phyloP scores from a whole-genome alignment of 2,329 filamentous ascomycete species.

The Juglanconis oblonga region DNA sequence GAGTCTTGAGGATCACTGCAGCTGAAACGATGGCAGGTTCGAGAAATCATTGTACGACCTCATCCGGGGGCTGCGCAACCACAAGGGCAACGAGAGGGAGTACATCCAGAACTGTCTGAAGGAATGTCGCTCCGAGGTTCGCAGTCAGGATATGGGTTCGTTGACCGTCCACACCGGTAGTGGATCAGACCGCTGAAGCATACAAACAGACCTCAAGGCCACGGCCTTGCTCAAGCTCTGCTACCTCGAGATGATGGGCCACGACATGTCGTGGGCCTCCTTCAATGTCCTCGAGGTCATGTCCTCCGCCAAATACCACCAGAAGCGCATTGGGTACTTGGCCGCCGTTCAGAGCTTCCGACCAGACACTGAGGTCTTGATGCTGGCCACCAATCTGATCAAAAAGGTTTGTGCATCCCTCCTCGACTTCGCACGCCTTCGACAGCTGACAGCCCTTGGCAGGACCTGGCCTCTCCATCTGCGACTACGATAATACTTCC shows the following conservation, averaged over 20 bases:
- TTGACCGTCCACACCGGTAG: slow-evolving; percentile 19
- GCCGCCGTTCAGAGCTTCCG: slow-evolving; percentile 95
- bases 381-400: slow-evolving; percentile 93
- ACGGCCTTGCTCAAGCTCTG: slow-evolving; percentile 93
- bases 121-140: slow-evolving; percentile 93
- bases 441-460: slow-evolving; percentile 3
- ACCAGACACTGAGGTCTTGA: slow-evolving; percentile 91
- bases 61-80: slow-evolving; percentile 90
- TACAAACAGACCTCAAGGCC: slow-evolving; percentile 76
- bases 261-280: slow-evolving; percentile 99
- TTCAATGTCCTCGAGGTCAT: slow-evolving; percentile 99
- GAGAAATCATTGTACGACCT: slow-evolving; percentile 99
- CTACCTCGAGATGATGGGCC: slow-evolving; percentile 97
- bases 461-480: slow-evolving; percentile 72
- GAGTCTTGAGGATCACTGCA: neutral
- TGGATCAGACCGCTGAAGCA: neutral
- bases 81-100: slow-evolving; percentile 91
- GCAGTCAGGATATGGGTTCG: slow-evolving; percentile 86
- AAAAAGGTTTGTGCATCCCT: slow-evolving; percentile 68
- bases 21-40: slow-evolving; percentile 65
- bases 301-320: slow-evolving; percentile 90
- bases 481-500: slow-evolving; percentile 80
- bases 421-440: neutral
- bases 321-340: slow-evolving; percentile 93
- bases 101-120: slow-evolving; percentile 92